A percentile compares a stretch with the other conserved stretches of the same genome.
These are phyloP conservation scores for Talaromyces sp. DNA, from an alignment of 2,329 filamentous ascomycete genomes.

Conservation along the genomic window DNA sequence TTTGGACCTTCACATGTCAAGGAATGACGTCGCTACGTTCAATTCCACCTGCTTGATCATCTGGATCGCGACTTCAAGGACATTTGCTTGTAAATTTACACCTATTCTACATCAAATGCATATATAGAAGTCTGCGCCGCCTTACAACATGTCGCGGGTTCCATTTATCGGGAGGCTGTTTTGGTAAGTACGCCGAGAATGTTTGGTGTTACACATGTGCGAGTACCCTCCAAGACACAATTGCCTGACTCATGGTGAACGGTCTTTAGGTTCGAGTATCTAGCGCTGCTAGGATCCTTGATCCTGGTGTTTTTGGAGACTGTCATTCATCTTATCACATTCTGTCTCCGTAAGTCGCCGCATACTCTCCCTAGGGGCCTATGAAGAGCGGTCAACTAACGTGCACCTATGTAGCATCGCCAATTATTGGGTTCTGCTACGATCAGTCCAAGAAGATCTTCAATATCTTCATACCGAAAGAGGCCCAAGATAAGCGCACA, in stretches of 20 bases:
- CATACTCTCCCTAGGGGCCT: not conserved
- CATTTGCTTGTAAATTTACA: not conserved
- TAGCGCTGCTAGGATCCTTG: conserved; percentile 83
- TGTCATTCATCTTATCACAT: conserved; percentile 79
- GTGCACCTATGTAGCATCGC: conserved; percentile 66
- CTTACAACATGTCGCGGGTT: conserved; percentile 56
- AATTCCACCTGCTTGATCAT: not conserved
- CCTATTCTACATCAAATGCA: conserved; percentile 4
- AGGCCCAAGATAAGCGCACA: conserved; percentile 67
- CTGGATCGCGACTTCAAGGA: not conserved
- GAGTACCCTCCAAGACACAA: not conserved
- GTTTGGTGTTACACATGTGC: not conserved
- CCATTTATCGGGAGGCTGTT: conserved; percentile 66
- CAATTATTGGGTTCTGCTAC: conserved; percentile 82
- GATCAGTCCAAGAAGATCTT: conserved; percentile 79
- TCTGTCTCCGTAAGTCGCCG: conserved; percentile 74
- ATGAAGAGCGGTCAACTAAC: not conserved
- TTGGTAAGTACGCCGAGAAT: conserved; percentile 38
- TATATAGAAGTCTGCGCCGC: conserved; percentile 1
- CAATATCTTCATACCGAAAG: conserved; percentile 73
- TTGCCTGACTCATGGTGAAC: conserved; percentile 10
- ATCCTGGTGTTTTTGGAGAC: conserved; percentile 80
- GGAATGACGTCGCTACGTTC: conserved; percentile 25
- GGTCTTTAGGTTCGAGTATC: conserved; percentile 72
- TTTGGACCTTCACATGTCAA: conserved; percentile 33